A percentile compares a stretch with the other conserved stretches of the same genome.
phyloP scores from a whole-genome alignment of 352 stramenopile species.

The Globisporangium megalacanthum region DNA sequence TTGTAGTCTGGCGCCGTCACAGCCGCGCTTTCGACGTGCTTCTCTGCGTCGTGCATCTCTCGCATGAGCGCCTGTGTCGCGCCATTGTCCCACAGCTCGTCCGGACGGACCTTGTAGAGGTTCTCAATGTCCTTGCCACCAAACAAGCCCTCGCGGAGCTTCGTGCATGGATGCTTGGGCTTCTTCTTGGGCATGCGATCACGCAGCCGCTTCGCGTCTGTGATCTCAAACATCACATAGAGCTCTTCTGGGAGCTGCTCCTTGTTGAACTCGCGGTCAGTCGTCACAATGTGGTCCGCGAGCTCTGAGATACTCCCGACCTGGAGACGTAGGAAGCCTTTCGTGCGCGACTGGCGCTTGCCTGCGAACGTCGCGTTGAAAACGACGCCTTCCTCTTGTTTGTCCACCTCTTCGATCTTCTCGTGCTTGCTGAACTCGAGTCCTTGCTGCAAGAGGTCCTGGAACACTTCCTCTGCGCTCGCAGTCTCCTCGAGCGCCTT shows the following conservation, averaged over 20 bases:
- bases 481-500: conserved; percentile 34
- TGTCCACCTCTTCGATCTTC: conserved; percentile 23
- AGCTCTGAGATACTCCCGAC: conserved; percentile 36
- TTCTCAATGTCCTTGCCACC: conserved; percentile 14
- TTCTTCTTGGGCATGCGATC: conserved; percentile 7
- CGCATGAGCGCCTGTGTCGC: conserved; percentile 29
- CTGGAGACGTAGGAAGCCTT: conserved; percentile 34
- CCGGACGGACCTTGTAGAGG: conserved; percentile 18
- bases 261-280: conserved; percentile 26
- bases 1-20: conserved; percentile 17
- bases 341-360: conserved; percentile 22
- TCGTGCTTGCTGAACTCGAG: conserved; percentile 49
- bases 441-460: conserved; percentile 30
- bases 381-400: conserved; percentile 10
- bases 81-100: conserved; percentile 35
- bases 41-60: conserved; percentile 21
- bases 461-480: conserved; percentile 45
- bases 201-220: conserved; percentile 16
- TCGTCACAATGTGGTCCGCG: conserved; percentile 25
- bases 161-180: conserved; percentile 4
- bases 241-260: conserved; percentile 28
- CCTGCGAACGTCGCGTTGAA: conserved; percentile 25
- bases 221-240: conserved; percentile 43
- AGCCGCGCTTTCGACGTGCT: conserved; percentile 15
- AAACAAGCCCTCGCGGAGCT: conserved; percentile 18